Conservation (phyloP, 495 filamentous ascomycete genomes). For the Neohortaea acidophila region DNA sequence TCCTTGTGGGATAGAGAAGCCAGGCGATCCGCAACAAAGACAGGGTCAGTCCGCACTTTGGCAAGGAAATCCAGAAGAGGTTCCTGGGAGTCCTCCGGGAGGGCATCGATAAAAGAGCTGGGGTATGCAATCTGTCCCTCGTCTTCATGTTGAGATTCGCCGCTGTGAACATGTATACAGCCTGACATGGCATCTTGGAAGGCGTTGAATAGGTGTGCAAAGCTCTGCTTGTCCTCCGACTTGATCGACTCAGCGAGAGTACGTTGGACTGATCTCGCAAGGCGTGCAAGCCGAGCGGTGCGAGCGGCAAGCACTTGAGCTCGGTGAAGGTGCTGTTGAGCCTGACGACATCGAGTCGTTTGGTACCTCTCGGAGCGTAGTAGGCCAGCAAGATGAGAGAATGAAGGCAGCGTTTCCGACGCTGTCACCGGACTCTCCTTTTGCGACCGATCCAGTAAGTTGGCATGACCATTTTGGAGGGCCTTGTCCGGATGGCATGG, state of each 20-base stretch:
- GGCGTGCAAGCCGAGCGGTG: slow-evolving; percentile 62
- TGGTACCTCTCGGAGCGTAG: slow-evolving; percentile 58
- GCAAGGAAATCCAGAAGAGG: slow-evolving; percentile 65
- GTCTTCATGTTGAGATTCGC: too few relatives aligned
- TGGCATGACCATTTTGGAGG: too few relatives aligned
- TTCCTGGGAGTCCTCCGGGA: slow-evolving; percentile 59
- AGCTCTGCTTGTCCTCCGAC: slow-evolving; percentile 76
- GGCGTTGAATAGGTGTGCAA: slow-evolving; percentile 74
- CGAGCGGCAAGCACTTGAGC: slow-evolving; percentile 48
- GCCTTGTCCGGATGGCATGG: background rate
- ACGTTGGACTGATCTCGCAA: slow-evolving; percentile 61
- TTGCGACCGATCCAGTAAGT: background rate
- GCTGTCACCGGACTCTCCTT: background rate
- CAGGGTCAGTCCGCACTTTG: slow-evolving; percentile 66
- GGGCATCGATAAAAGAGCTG: slow-evolving; percentile 56
- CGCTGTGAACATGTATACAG: too few relatives aligned
- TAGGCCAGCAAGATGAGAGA: slow-evolving; percentile 56
- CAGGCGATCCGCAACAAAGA: slow-evolving; percentile 72
- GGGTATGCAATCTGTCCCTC: slow-evolving; percentile 25
- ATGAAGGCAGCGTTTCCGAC: slow-evolving; percentile 26
- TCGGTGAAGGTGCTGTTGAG: slow-evolving; percentile 49
- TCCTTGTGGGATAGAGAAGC: slow-evolving; percentile 56
- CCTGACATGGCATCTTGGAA: slow-evolving; percentile 77
- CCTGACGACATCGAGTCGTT: slow-evolving; percentile 52
- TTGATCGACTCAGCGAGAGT: slow-evolving; percentile 79